Evolutionary conservation across 257 asterid genomes (phyloP).

Genomic region (Thymus mandschuricus): DNA sequence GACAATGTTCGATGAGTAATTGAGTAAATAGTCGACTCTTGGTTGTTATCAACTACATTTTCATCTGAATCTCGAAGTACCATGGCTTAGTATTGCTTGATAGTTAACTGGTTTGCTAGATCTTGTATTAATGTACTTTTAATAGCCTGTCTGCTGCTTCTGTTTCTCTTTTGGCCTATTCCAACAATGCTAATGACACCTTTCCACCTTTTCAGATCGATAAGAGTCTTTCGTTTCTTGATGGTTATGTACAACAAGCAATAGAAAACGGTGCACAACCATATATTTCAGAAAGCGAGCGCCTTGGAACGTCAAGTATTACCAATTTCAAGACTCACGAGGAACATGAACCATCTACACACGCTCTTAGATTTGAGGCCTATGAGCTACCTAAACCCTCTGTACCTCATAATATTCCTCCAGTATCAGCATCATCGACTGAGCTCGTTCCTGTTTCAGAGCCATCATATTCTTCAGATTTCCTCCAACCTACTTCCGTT

Average conservation of each 20-base stretch:
- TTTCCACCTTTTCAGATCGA: constrained; percentile 62
- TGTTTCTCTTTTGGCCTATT: constrained; percentile 4
- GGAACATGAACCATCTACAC: constrained; percentile 63
- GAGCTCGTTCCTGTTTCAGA: constrained; percentile 81
- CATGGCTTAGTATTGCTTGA: background rate
- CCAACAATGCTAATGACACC: background rate
- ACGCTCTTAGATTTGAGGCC: constrained; percentile 89
- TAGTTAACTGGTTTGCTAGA: background rate
- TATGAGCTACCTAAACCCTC: constrained; percentile 86
- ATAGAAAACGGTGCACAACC: constrained; percentile 89
- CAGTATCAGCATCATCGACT: constrained; percentile 54
- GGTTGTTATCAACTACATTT: background rate
- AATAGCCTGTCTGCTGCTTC: background rate
- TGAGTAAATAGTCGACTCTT: background rate
- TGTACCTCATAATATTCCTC: constrained; percentile 50
- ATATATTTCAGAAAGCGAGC: constrained; percentile 76
- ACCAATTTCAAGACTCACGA: constrained; percentile 67
- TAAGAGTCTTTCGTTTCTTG: constrained; percentile 72
- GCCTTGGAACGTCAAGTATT: constrained; percentile 56
- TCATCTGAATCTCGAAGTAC: background rate
- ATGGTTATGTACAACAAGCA: constrained; percentile 72
- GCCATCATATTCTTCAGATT: constrained; percentile 55
- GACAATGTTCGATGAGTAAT: background rate
- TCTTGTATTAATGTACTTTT: no score
- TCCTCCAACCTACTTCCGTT: constrained; percentile 46